Evolutionary conservation across 2,329 filamentous ascomycete species (phyloP), one percentile per base, ranked within the genome.

Genomic region (Cytospora chrysosperma): DNA sequence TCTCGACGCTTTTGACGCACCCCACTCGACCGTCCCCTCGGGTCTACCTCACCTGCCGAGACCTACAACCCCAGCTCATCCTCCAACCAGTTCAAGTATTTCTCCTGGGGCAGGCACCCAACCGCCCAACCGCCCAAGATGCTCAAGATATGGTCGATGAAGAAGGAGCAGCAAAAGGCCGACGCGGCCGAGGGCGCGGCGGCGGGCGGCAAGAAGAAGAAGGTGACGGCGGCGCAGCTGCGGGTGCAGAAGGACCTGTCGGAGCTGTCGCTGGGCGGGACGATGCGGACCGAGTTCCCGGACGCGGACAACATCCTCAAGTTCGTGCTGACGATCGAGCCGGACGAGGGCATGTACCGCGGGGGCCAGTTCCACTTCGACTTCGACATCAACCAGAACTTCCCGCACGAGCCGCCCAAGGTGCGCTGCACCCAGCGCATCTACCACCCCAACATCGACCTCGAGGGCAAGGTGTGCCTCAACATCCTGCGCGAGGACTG

Each of bases 131-230:
- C 68, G 72, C 69, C 69, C 80, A 93, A 82, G 74, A 98, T 98
- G 95, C 85, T 97, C 84, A 98, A 98, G 82, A 97, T 98, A 83
- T 98, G 94, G 95, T 96, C 93, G 72, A 97, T 98, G 94, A 93
- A 96, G 82, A 95, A 97, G 80, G 91, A 97, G 83, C 92, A 97
- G 83, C 92, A 97, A 80, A 91, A 96, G 79, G 93, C 92, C 72
- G 92, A 93, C 70, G 92, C 93, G 72, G 92, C 91, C 64, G 88
- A 90, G 69, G 86, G 84, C 37, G 83, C 87, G 52, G 86, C 82
- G 0, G 13, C 37, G 4, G 89, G 88, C 19, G 85, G 88, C 61
- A 97, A 93, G 82, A 98, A 97, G 86, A 98, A 97, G 86, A 98
- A 97, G 83, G 93, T 99, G 69, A 98, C 95, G 26, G 92, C 95